Evolutionary conservation across 2,329 filamentous ascomycete genomes (phyloP), one percentile per base, ranked within the genome.

Genomic region (Aspergillus transmontanensis): DNA sequence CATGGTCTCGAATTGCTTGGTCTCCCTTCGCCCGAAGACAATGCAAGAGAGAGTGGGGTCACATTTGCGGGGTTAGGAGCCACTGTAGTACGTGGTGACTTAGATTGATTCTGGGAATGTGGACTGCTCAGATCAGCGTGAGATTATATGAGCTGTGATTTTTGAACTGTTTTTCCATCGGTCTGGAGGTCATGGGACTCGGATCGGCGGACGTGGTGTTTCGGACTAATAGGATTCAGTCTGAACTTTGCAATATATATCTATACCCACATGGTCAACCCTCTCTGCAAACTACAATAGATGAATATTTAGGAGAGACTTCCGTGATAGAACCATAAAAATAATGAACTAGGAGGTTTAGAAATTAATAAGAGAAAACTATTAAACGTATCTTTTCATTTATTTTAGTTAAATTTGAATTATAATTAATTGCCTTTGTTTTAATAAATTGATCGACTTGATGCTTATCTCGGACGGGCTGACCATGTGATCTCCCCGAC

Each of bases 1-100:
- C 51, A 55, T 55, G 34, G 51, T 26, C 12, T 30, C 23, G 30
- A 55, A 36, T 30, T 26, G 16, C 43, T 59, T 53, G 48, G 45
- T 51, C 57, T 59, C 57, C 57, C 39, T 51, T 59, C 45, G 32
- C 36, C 57, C 57, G 45, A 30, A 28, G 48, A 32, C 12, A 16
- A 46, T 41, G 34, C 34, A 36, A 21, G n/a, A 23, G 48, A 28
- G 28, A 10, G 48, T 32, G 21, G 48, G 48, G 48, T 51, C 48
- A 12, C 19, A 4, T 21, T 55, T 55, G 51, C 32, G n/a, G 51
- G 51, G 30, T 34, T 36, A 5, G 19, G 51, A 39, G 21, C 21
- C 45, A 46, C 43, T 12, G 43, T 16, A 23, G 21, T 10, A 41
- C 26, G 10, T 34, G 11, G 9, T 41, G 39, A 36, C 19, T n/a